Base-by-base conservation (phyloP, 257 asterid species). In the Jasminum sambac region DNA sequence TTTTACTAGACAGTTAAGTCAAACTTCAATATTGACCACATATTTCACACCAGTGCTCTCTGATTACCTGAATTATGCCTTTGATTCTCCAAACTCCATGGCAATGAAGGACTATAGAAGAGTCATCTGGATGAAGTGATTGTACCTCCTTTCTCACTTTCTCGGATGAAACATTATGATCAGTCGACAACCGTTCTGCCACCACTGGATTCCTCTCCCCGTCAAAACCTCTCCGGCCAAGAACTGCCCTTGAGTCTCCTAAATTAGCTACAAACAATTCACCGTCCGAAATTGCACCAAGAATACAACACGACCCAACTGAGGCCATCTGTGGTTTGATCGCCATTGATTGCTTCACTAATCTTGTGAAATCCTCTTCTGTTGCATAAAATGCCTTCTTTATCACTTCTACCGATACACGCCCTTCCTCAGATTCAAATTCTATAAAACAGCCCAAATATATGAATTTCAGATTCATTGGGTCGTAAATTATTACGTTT, bases 11-110 rank as follows among this genome's bases (percentile, higher is more conserved):
- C 36, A 30, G 36, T 30, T 4, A 30, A 30, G 36, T 30, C 36
- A 1, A 30, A 30, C 36, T 30, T 30, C 36, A 30, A 4, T 30
- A 30, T 30, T 30, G 4, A 30, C 36, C 36, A 30, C 36, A 4
- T 4, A 30, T 30, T 4, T 30, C 36, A 30, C 1, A 30, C 4
- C 4, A 30, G 36, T 30, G 4, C 4, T 30, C 4, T 30, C 4
- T 9, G 43, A 40, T 16, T 44, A 78, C 82, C 82, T 78, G 82
- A 34, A 78, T 78, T 13, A 78, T 70, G 68, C 82, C 82, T 25
- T 74, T 78, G 34, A 78, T 61, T 48, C 82, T 71, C 82, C 82
- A 78, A 44, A 78, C 82, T 59, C 72, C 75, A 26, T 72, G 78
- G 48, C 74, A 65, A 9, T 57, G 19, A 2, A 74, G 76, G 34